phyloP scores from a whole-genome alignment of 1,139 yeast genomes.

The Blastobotrys malaysiensis region DNA sequence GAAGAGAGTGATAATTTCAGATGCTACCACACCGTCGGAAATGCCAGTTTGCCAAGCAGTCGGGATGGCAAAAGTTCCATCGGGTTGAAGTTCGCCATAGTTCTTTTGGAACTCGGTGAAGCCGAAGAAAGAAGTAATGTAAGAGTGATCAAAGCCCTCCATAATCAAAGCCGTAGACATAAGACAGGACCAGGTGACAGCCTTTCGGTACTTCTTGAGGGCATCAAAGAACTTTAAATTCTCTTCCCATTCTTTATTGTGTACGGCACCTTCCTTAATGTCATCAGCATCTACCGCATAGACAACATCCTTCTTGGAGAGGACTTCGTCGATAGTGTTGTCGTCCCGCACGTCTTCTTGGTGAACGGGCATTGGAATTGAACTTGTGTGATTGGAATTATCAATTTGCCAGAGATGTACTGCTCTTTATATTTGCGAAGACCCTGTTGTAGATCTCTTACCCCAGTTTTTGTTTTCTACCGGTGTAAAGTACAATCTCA shows the following conservation, averaged over 20 bases:
- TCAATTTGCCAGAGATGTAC: neutral
- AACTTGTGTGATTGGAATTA: neutral
- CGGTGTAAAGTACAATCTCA: too few species aligned
- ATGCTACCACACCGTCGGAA: conserved; percentile 37
- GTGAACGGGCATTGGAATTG: neutral
- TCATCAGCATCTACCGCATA: neutral
- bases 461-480: neutral
- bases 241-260: conserved; percentile 12
- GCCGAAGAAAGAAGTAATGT: conserved; percentile 38
- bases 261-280: neutral
- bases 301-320: neutral
- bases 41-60: conserved; percentile 44
- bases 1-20: conserved; percentile 23
- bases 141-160: conserved; percentile 44
- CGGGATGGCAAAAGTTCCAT: conserved; percentile 34
- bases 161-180: conserved; percentile 40
- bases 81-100: conserved; percentile 19
- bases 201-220: conserved; percentile 30
- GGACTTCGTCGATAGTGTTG: neutral
- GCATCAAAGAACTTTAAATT: conserved; percentile 16
- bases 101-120: conserved; percentile 6
- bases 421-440: neutral
- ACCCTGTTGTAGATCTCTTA: neutral
- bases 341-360: neutral
- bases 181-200: conserved; percentile 41